Evolutionary conservation across 345 rosid species (phyloP).

Genomic region (Gossypium herbaceum): DNA sequence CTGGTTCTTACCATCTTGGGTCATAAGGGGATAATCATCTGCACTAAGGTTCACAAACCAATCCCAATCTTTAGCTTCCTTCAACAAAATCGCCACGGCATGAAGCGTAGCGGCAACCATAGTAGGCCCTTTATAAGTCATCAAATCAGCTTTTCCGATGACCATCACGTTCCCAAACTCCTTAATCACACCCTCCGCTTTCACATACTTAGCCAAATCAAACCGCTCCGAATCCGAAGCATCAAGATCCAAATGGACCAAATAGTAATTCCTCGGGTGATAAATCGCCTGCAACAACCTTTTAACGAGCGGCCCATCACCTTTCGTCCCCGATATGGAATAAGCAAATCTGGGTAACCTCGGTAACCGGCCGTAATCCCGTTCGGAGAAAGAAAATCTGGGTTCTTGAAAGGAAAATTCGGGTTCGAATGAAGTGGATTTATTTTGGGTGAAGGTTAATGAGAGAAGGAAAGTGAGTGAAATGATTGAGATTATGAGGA

Average conservation of each 20-base stretch:
- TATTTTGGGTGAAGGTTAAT: slow-evolving; percentile 31
- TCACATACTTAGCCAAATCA: slow-evolving; percentile 71
- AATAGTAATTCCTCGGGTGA: slow-evolving; percentile 76
- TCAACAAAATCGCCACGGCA: slow-evolving; percentile 70
- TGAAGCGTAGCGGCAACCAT: slow-evolving; percentile 77
- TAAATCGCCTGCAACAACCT: slow-evolving; percentile 65
- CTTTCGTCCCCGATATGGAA: slow-evolving; percentile 72
- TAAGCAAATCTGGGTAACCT: slow-evolving; percentile 65
- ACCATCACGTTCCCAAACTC: slow-evolving; percentile 82
- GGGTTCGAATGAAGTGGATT: slow-evolving; percentile 24
- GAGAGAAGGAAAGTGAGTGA: slow-evolving; percentile 39
- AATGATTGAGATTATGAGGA: slow-evolving; percentile 28
- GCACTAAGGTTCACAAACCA: slow-evolving; percentile 92
- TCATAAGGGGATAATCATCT: slow-evolving; percentile 80
- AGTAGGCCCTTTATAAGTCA: slow-evolving; percentile 80
- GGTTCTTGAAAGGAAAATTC: slow-evolving; percentile 16
- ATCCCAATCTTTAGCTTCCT: slow-evolving; percentile 71
- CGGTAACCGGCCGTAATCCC: slow-evolving; percentile 23
- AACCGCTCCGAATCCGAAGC: slow-evolving; percentile 75
- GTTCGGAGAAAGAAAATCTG: slow-evolving; percentile 15
- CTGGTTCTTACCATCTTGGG: slow-evolving; percentile 69
- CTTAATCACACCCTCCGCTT: slow-evolving; percentile 51
- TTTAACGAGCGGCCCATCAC: slow-evolving; percentile 55
- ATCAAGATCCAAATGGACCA: slow-evolving; percentile 78
- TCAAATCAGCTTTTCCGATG: slow-evolving; percentile 73